Evolutionary conservation across 495 filamentous ascomycete species (phyloP), one percentile per base, ranked within the genome.

Genomic region (Penicillium diatomitis): DNA sequence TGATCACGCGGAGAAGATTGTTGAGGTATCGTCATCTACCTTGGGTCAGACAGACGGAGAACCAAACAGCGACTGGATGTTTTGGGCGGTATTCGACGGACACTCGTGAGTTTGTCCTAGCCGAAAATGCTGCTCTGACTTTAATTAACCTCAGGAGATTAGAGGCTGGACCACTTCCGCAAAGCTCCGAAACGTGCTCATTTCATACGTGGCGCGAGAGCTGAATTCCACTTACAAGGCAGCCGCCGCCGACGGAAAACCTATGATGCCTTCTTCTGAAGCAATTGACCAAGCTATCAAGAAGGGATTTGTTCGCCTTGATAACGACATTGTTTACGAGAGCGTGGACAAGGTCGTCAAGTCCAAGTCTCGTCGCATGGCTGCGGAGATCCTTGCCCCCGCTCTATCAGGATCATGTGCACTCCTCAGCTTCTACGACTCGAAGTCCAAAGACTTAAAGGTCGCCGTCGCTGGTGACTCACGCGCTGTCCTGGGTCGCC

Each of bases 11-110:
- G 94, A 97, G 70, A 94, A 95, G 77, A 94, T 97, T 51, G 86
- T 97, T 37, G 89, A 98, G 68, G 78, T 96, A 8, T 83, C 86
- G 3, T 66, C 77, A 29, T 72, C 65, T 45, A 71, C 79, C 35
- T 72, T 77, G 20, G 70, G 72, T 8, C 65, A 73, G 31, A 63
- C 70, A 32, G 71, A 75, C 52, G 77, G 76, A 32, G 65, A 70
- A 4, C 45, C 71, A n/a, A 81, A 70, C 39, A 88, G 78, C 50
- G 92, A 99, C 61, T 99, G 92, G 92, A 97, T 96, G 88, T 99
- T 99, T 64, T 99, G 94, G 94, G 91, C 88, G 36, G 90, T 99
- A 8, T 99, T 95, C 68, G 92, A 99, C 63, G 92, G 92, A 1
- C 92, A 98, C 67, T 86, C 87, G 88, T 90, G 68, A 63, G 78